Evolutionary conservation across 1,139 yeast species (phyloP), one percentile per base, ranked within the genome.

Genomic region (Taiozyma onychis): DNA sequence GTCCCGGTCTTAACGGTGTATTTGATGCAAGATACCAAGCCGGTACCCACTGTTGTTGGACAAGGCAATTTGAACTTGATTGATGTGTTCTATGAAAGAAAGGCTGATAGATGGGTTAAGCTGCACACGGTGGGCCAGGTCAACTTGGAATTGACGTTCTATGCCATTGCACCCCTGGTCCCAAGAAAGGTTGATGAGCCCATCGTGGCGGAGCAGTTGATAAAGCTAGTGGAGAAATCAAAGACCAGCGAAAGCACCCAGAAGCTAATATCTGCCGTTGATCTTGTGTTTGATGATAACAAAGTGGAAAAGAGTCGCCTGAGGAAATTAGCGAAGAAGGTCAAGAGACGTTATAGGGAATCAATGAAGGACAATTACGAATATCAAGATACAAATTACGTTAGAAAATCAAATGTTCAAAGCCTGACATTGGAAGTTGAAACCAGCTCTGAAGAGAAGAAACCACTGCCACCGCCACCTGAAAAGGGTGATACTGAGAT

Each of bases 141-240:
- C 13, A 51, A 59, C 41, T 11, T 60, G 3, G 63, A 60, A 44
- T 41, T 58, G 22, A 60, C 62, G 1, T 60, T 58, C 35, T 58
- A 59, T 45, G 55, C 52, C 10, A 41, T 53, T 10, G 55, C 58
- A 3, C 64, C 64, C 4, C 30, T 57, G 50, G 43, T 59, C 6
- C 63, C 63, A 1, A 27, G 14, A 34, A 59, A 53, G 44, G 47
- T 39, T 3, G 18, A 32, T 32, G 41, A 13, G 30, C 27, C 16
- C 9, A 32, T 32, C 16, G 42, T 41, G 16, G 32, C 34, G 8
- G 21, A 32, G 35, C 18, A 32, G 18, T 14, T 8, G 18, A 32
- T 14, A 8, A n/a, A 24, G 30, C n/a, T 5, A 14, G 22, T 18
- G 24, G 22, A 35, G 11, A 18, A 18, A 4, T 10, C n/a, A 37